These are phyloP conservation scores for Neurospora sp. DNA, from an alignment of 495 filamentous ascomycete genomes.

Conservation along the genomic window DNA sequence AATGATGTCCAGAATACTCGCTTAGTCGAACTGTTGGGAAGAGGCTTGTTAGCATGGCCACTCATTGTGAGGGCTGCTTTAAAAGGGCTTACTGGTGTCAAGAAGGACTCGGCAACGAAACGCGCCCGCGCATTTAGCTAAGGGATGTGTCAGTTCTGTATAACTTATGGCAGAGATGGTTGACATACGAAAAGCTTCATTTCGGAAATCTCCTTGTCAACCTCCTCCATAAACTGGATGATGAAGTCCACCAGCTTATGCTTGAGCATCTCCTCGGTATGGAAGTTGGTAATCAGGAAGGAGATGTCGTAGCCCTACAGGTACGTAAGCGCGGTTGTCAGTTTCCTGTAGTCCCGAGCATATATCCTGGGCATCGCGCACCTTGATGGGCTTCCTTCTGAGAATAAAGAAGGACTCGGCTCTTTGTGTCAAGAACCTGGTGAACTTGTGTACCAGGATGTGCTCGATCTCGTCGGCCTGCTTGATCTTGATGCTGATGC, in stretches of 20 bases:
- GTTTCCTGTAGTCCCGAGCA: background rate
- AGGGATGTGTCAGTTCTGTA: constrained; percentile 12
- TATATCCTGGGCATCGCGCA: constrained; percentile 22
- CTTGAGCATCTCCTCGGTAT: constrained; percentile 96
- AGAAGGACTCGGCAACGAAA: constrained; percentile 96
- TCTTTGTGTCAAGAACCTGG: constrained; percentile 86
- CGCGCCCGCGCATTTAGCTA: constrained; percentile 94
- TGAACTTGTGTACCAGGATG: constrained; percentile 96
- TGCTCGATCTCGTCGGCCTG: constrained; percentile 98
- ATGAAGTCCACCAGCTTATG: constrained; percentile 98
- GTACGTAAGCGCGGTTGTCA: background rate
- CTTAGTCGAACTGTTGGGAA: constrained; percentile 19
- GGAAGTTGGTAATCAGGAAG: constrained; percentile 96
- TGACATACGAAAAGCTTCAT: constrained; percentile 92
- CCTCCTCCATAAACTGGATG: constrained; percentile 98
- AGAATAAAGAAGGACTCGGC: constrained; percentile 98
- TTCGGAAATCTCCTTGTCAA: constrained; percentile 98
- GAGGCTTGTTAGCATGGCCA: background rate
- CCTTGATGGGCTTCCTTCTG: constrained; percentile 89
- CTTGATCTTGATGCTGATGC: constrained; percentile 92
- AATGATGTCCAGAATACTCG: background rate
- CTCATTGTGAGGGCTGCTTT: background rate
- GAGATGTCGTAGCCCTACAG: constrained; percentile 92
- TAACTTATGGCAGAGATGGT: background rate
- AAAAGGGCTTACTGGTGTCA: constrained; percentile 70